These are phyloP conservation scores for Umbelopsis sp. DNA, from an alignment of 371 early-diverging fungal genomes.

Conservation along the genomic window DNA sequence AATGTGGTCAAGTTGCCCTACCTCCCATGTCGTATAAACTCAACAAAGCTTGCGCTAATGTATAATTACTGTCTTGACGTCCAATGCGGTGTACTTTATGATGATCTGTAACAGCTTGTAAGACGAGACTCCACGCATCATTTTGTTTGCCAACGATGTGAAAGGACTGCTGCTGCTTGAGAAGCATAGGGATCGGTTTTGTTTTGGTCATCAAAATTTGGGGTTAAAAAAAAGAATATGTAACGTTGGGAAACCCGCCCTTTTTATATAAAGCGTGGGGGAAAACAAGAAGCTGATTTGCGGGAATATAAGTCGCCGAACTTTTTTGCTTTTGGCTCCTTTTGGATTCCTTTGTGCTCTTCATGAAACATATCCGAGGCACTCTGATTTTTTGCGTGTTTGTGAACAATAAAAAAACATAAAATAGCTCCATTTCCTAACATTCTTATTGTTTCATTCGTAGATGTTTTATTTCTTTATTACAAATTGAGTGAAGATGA, in stretches of 20 bases:
- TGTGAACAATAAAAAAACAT: no score
- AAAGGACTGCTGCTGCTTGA: background rate
- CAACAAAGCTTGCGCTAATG: conserved; percentile 3
- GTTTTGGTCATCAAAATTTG: background rate
- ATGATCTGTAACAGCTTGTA: conserved; percentile 10
- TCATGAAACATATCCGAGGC: no score
- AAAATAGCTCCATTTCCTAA: no score
- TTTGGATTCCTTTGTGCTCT: no score
- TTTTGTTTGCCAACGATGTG: background rate
- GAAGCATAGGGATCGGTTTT: background rate
- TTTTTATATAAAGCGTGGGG: background rate
- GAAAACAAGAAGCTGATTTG: background rate
- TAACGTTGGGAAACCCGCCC: background rate
- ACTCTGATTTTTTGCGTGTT: no score
- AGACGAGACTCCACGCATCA: background rate
- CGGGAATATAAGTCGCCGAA: background rate
- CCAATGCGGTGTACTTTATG: conserved; percentile 9
- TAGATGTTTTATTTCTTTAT: no score
- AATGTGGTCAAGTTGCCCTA: background rate
- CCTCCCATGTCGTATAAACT: conserved; percentile 15
- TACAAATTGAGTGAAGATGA: background rate
- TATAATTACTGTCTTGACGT: background rate
- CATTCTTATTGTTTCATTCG: no score
- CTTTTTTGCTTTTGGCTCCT: no score
- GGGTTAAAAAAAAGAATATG: background rate